Base-by-base conservation (phyloP, 2,329 filamentous ascomycete genomes). In the Pseudogymnoascus verrucosus region DNA sequence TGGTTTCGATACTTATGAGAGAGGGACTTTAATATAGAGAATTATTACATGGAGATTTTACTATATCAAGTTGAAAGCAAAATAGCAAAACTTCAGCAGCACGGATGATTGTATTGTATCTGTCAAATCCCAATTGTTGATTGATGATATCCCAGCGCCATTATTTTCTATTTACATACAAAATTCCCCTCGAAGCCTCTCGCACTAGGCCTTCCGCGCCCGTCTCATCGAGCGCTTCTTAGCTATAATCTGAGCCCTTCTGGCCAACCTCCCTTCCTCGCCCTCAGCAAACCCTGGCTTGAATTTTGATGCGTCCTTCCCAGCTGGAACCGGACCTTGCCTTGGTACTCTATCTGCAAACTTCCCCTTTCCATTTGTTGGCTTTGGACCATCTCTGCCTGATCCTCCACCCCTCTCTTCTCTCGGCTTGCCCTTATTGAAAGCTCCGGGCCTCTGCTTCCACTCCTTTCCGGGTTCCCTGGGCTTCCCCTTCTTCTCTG, bases 181-280 rank as follows among this genome's bases (percentile, higher is more conserved):
- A 34, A 57, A 57, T 5, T 34, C 26, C 10, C 16, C 23, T 28
- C 23, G 4, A 28, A 16, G 14, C 44, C 23, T 19, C n/a, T 12
- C 51, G 10, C 51, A 57, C 28, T 57, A 57, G 28, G 28, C 59
- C 64, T 68, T 69, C 28, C 71, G 63, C 47, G 69, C 89, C 76
- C 89, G 89, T 65, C 91, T 85, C 80, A 89, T 84, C 78, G 89
- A 84, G 67, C 91, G 83, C 80, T 96, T 97, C 75, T 90, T 88
- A 60, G 86, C 88, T 75, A 96, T 96, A 71, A 97, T 90, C 71
- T 87, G 88, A 71, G 91, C 90, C 67, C 84, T 78, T 73, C 83
- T 84, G 26, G 83, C 83, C 62, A 85, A 73, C 76, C 79, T 78
- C 66, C 80, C 82, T 70, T 86, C 83, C 60, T 79, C 76, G 36